Evolutionary conservation across 768 basidiomycete genomes (phyloP).

Genomic region (Leccinum disarticulatum): DNA sequence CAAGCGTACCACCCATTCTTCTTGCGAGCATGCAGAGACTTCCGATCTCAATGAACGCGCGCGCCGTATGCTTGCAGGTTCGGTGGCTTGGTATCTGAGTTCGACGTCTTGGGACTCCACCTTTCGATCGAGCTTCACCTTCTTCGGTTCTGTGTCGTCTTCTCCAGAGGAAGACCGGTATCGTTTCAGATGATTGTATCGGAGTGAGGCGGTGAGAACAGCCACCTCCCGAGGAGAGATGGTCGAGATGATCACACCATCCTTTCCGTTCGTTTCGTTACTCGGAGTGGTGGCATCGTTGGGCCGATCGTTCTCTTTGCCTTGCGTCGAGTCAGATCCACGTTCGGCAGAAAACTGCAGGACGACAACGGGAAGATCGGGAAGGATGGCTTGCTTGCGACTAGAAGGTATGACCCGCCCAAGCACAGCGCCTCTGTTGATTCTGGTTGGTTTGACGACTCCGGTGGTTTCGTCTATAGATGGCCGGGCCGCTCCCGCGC

Average conservation of each 20-base stretch:
- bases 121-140: slow-evolving; percentile 13
- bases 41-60: slow-evolving; percentile 40
- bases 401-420: not conserved
- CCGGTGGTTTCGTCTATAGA: not conserved
- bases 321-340: not conserved
- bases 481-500: not conserved
- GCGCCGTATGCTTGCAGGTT: slow-evolving; percentile 42
- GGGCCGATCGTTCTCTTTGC: not conserved
- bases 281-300: not conserved
- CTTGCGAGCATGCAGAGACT: slow-evolving; percentile 10
- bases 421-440: not conserved
- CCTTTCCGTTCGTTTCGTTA: not conserved
- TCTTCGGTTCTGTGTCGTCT: slow-evolving; percentile 13
- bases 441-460: too few species aligned
- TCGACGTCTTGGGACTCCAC: not conserved
- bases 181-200: slow-evolving; percentile 13
- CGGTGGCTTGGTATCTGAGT: slow-evolving; percentile 25
- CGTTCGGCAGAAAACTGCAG: not conserved
- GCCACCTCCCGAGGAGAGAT: not conserved
- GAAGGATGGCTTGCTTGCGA: not conserved
- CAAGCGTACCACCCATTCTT: slow-evolving; percentile 9
- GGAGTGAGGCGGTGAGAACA: not conserved
- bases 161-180: slow-evolving; percentile 8
- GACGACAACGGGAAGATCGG: not conserved
- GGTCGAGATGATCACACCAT: not conserved